A percentile compares a stretch with the other conserved stretches of the same genome.
Evolutionary conservation across 148 eudicot genomes (phyloP).

Genomic region (Cornus suecica): DNA sequence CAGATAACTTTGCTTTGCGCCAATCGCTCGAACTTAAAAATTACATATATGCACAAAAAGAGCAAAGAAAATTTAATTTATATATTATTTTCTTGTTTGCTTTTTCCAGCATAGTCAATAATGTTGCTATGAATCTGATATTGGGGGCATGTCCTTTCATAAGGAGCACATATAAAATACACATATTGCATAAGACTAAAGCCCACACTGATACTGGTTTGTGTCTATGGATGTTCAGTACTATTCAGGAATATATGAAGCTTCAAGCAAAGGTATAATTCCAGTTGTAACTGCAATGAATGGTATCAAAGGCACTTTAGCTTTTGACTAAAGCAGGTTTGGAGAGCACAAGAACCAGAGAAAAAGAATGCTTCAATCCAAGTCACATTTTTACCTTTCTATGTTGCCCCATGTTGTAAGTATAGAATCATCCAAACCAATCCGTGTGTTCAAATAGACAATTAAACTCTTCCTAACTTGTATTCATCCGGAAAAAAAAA

Average conservation of each 20-base stretch:
- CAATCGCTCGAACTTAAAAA: no score
- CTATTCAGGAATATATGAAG: conserved; percentile 6
- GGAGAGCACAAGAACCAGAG: background rate
- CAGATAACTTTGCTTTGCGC: no score
- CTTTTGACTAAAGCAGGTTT: conserved; percentile 16
- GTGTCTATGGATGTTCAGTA: no score
- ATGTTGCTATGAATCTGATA: no score
- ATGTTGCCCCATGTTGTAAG: conserved; percentile 8
- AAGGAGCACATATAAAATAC: background rate
- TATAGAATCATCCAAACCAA: conserved; percentile 13
- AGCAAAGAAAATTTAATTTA: no score
- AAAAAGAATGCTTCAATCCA: background rate
- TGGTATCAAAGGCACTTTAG: conserved; percentile 12
- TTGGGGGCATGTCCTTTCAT: no score
- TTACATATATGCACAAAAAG: no score
- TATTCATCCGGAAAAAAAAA: background rate
- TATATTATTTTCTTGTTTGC: no score
- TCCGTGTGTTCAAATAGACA: background rate
- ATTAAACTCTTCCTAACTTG: background rate
- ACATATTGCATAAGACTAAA: no score
- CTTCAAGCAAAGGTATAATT: conserved; percentile 1
- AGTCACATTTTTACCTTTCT: background rate
- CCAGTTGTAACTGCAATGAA: background rate
- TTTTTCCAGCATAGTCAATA: no score
- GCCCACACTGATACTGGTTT: background rate